Evolutionary conservation across 2,329 filamentous ascomycete species (phyloP).

Genomic region (Paraconiothyrium sp.): DNA sequence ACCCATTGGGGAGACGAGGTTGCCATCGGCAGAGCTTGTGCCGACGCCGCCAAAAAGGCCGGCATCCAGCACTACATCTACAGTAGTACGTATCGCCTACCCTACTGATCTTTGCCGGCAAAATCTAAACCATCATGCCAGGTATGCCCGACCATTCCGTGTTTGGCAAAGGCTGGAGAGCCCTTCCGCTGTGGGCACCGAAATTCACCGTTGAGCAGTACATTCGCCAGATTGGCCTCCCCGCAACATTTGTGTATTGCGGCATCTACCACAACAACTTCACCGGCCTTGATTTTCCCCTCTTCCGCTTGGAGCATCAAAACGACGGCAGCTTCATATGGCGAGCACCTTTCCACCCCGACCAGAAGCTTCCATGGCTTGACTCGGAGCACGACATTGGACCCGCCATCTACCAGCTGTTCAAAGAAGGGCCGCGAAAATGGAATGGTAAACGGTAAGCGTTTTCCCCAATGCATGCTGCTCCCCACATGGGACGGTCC

Average conservation of each 20-base stretch:
- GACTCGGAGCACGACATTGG: conserved; percentile 97
- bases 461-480: conserved; percentile 28
- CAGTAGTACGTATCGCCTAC: conserved; percentile 65
- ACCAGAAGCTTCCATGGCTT: conserved; percentile 90
- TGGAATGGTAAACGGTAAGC: conserved; percentile 79
- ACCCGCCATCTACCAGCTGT: conserved; percentile 88
- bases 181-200: conserved; percentile 87
- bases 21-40: conserved; percentile 85
- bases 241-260: conserved; percentile 92
- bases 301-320: conserved; percentile 94
- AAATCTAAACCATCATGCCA: conserved; percentile 1
- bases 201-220: conserved; percentile 96
- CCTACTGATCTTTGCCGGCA: background rate
- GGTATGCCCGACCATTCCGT: conserved; percentile 89
- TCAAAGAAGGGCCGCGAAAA: conserved; percentile 88
- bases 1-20: conserved; percentile 97
- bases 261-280: conserved; percentile 99
- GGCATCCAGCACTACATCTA: conserved; percentile 93
- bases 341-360: conserved; percentile 92
- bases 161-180: conserved; percentile 79
- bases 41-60: conserved; percentile 85
- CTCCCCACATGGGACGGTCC: conserved; percentile 26
- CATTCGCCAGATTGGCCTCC: conserved; percentile 80
- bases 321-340: conserved; percentile 87
- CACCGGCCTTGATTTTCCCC: conserved; percentile 87